These are phyloP conservation scores for Curvularia lunata DNA, from an alignment of 2,329 filamentous ascomycete species.

Conservation along the genomic window DNA sequence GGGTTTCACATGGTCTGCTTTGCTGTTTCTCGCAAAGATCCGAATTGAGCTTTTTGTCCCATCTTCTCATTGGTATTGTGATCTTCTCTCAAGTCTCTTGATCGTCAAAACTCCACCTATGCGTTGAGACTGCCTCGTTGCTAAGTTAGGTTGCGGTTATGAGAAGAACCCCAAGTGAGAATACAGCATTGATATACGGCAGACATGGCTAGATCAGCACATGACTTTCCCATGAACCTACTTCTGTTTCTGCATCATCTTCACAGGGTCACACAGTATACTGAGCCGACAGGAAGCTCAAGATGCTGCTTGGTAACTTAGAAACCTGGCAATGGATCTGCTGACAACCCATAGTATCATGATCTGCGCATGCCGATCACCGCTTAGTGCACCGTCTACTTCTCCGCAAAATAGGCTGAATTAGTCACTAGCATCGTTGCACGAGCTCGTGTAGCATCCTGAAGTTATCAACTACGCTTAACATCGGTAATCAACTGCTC, in stretches of 20 bases:
- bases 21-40: slow-evolving; percentile 4
- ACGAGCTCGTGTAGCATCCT: slow-evolving; percentile 2
- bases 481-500: slow-evolving; percentile 5
- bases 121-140: not conserved
- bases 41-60: slow-evolving; percentile 8
- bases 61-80: not conserved
- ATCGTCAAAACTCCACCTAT: not conserved
- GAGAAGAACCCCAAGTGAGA: no score
- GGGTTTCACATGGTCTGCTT: slow-evolving; percentile 2
- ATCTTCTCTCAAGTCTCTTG: not conserved
- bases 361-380: not conserved
- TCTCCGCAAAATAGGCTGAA: not conserved
- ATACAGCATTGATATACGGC: not conserved
- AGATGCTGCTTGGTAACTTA: not conserved
- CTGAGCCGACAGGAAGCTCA: not conserved
- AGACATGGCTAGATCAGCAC: not conserved
- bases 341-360: not conserved
- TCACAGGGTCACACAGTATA: not conserved
- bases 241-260: not conserved
- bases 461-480: not conserved
- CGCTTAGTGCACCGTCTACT: not conserved
- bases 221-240: not conserved
- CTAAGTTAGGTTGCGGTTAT: not conserved
- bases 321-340: no score
- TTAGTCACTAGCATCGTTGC: not conserved